Evolutionary conservation across 2,329 filamentous ascomycete species (phyloP).

Genomic region (Colletotrichum aenigma): DNA sequence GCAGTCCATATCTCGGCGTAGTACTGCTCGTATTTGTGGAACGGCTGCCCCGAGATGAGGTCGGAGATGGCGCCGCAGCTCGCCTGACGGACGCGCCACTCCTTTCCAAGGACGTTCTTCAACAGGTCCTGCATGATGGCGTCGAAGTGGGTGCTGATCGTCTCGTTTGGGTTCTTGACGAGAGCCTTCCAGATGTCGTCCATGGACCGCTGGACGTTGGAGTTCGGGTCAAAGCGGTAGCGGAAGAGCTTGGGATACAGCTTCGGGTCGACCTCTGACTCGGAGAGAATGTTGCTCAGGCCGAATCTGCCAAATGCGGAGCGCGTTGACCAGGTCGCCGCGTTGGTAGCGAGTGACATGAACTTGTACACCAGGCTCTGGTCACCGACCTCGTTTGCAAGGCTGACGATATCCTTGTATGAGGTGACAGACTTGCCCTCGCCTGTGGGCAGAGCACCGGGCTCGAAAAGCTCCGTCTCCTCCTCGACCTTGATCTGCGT

Average conservation of each 20-base stretch:
- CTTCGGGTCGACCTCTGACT: slow-evolving; percentile 87
- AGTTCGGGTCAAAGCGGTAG: slow-evolving; percentile 94
- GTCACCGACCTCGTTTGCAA: slow-evolving; percentile 96
- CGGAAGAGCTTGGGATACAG: slow-evolving; percentile 94
- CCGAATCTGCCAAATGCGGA: slow-evolving; percentile 96
- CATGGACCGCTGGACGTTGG: slow-evolving; percentile 93
- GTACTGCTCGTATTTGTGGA: slow-evolving; percentile 80
- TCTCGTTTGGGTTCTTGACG: slow-evolving; percentile 83
- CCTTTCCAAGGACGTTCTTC: slow-evolving; percentile 83
- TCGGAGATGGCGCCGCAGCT: slow-evolving; percentile 91
- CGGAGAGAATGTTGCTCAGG: slow-evolving; percentile 87
- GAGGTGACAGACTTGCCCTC: slow-evolving; percentile 90
- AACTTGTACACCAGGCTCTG: slow-evolving; percentile 97
- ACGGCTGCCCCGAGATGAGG: slow-evolving; percentile 80
- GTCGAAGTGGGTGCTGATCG: slow-evolving; percentile 83
- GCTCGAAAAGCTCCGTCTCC: slow-evolving; percentile 93
- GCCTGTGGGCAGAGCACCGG: slow-evolving; percentile 86
- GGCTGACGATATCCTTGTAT: slow-evolving; percentile 94
- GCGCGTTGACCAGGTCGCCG: slow-evolving; percentile 95
- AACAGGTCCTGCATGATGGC: slow-evolving; percentile 88
- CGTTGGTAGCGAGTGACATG: slow-evolving; percentile 96
- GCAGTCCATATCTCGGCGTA: slow-evolving; percentile 85
- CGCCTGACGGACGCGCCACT: slow-evolving; percentile 93
- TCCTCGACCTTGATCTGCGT: slow-evolving; percentile 81
- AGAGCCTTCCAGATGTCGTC: slow-evolving; percentile 96